phyloP scores from a whole-genome alignment of 2,329 filamentous ascomycete genomes.

The Hypoxylon sp. region DNA sequence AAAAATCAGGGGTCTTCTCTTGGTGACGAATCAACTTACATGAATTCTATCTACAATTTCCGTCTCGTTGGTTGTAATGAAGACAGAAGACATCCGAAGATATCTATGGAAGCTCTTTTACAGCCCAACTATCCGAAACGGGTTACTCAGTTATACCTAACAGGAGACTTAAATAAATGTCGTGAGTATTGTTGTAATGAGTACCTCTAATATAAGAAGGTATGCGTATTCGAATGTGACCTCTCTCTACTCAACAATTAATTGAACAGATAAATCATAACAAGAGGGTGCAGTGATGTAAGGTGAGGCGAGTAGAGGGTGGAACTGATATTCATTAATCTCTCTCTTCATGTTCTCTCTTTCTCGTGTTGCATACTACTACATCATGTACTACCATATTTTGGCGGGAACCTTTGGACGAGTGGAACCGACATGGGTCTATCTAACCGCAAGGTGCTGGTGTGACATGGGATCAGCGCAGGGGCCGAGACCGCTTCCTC shows the following conservation, averaged over 20 bases:
- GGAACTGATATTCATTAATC: constrained; percentile 21
- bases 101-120: not conserved
- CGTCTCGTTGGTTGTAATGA: constrained; percentile 15
- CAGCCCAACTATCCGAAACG: not conserved
- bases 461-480: constrained; percentile 32
- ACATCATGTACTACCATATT: not conserved
- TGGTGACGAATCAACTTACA: constrained; percentile 36
- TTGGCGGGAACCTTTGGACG: not conserved
- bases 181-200: not conserved
- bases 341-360: not conserved
- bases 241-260: not conserved
- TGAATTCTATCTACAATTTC: constrained; percentile 6
- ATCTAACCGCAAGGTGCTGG: constrained; percentile 11
- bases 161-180: no score
- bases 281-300: constrained; percentile 3
- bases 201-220: not conserved
- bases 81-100: not conserved
- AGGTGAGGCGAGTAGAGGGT: not conserved
- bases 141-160: not conserved
- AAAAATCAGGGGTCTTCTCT: constrained; percentile 24
- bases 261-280: not conserved
- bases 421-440: constrained; percentile 4
- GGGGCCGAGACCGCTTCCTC: constrained; percentile 36
- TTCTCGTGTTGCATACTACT: not conserved
- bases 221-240: constrained; percentile 13